These are phyloP conservation scores for Fusarium nodosum DNA, from an alignment of 2,329 filamentous ascomycete genomes.

Conservation along the genomic window DNA sequence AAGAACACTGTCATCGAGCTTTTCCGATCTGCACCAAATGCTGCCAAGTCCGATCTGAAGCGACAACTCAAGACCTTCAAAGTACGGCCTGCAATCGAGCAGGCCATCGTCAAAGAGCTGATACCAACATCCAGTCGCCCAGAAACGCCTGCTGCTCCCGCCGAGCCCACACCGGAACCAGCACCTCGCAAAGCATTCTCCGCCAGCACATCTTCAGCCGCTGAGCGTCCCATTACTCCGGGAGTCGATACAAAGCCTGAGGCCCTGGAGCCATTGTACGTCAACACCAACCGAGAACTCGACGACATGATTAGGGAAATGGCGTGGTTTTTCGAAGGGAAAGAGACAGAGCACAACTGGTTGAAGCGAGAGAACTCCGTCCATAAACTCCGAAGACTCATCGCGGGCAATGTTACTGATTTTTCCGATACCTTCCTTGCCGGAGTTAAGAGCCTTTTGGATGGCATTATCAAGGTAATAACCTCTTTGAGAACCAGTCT, in stretches of 20 bases:
- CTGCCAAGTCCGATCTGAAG: constrained; percentile 90
- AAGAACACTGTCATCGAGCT: constrained; percentile 88
- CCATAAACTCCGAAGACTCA: constrained; percentile 79
- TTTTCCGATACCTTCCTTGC: constrained; percentile 78
- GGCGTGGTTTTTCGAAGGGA: constrained; percentile 85
- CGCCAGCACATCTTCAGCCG: constrained; percentile 65
- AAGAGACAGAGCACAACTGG: constrained; percentile 93
- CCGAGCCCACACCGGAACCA: constrained; percentile 48
- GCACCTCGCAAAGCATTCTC: constrained; percentile 61
- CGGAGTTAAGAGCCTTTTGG: constrained; percentile 80
- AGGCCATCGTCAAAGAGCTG: constrained; percentile 82
- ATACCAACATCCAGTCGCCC: constrained; percentile 64
- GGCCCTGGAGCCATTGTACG: constrained; percentile 81
- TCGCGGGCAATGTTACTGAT: constrained; percentile 86
- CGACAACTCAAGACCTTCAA: constrained; percentile 86
- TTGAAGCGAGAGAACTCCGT: constrained; percentile 85
- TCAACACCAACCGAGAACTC: constrained; percentile 88
- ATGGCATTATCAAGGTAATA: constrained; percentile 88
- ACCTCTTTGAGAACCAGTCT: constrained; percentile 90
- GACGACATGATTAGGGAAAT: constrained; percentile 89
- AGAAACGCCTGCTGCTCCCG: constrained; percentile 58
- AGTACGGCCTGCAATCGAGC: constrained; percentile 87
- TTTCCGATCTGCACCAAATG: constrained; percentile 83
- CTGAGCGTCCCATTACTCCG: constrained; percentile 71
- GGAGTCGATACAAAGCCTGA: constrained; percentile 75